Evolutionary conservation across 805 yeast species (phyloP).

Genomic region (Brettanomyces naardenensis): DNA sequence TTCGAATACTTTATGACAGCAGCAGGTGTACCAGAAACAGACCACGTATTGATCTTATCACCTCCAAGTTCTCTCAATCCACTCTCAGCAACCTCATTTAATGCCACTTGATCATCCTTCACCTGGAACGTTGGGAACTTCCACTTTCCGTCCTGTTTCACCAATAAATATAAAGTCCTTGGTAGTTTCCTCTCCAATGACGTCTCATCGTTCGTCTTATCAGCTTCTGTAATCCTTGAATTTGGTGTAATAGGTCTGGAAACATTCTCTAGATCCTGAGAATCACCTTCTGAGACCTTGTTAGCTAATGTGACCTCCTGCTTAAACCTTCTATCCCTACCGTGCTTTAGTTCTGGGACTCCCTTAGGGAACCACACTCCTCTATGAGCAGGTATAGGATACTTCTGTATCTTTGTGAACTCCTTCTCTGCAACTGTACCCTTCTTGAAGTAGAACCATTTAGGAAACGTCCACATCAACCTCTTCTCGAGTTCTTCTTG

Average conservation of each 20-base stretch:
- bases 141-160: constrained; percentile 51
- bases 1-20: constrained; percentile 45
- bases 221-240: constrained; percentile 74
- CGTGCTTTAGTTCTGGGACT: constrained; percentile 75
- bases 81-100: constrained; percentile 67
- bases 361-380: constrained; percentile 79
- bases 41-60: constrained; percentile 70
- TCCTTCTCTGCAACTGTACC: constrained; percentile 86
- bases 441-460: constrained; percentile 77
- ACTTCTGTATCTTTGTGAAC: constrained; percentile 65
- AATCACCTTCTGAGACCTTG: constrained; percentile 33
- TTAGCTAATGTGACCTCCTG: constrained; percentile 75
- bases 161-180: constrained; percentile 70
- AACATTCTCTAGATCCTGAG: constrained; percentile 41
- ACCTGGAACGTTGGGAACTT: constrained; percentile 61
- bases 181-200: constrained; percentile 76
- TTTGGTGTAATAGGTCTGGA: constrained; percentile 63
- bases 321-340: constrained; percentile 79
- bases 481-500: constrained; percentile 83
- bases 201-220: constrained; percentile 46
- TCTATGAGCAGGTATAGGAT: constrained; percentile 65
- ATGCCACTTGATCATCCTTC: constrained; percentile 36
- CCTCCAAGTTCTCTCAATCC: constrained; percentile 74
- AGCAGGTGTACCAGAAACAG: constrained; percentile 86
- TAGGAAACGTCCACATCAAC: constrained; percentile 96